These are phyloP conservation scores for Neofusicoccum kwambonambiense DNA, from an alignment of 2,329 filamentous ascomycete genomes.

Conservation along the genomic window DNA sequence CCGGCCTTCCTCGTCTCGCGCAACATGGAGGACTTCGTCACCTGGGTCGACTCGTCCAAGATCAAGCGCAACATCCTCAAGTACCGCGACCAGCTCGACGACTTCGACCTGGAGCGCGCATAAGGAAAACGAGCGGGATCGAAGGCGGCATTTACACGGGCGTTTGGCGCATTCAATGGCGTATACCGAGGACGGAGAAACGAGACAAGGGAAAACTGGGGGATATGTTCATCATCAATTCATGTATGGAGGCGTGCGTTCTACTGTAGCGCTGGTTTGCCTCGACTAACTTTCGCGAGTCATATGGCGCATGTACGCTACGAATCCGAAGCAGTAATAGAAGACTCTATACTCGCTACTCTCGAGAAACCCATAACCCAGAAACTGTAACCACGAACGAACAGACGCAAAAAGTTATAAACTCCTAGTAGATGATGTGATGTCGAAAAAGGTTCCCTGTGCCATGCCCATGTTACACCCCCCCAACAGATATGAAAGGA, in stretches of 20 bases:
- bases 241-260: background rate
- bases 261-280: background rate
- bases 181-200: background rate
- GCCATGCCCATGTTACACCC: no score
- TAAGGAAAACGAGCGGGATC: background rate
- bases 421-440: no score
- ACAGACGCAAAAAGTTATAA: no score
- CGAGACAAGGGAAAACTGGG: background rate
- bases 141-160: conserved; percentile 1
- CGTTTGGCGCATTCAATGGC: conserved; percentile 1
- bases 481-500: no score
- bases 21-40: conserved; percentile 93
- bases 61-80: conserved; percentile 95
- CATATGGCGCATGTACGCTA: no score
- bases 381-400: no score
- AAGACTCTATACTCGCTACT: no score
- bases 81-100: conserved; percentile 91
- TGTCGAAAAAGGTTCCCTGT: no score
- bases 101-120: conserved; percentile 69
- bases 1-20: conserved; percentile 82
- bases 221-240: background rate
- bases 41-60: conserved; percentile 94
- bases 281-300: background rate
- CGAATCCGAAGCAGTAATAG: no score
- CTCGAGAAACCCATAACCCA: no score